Percentiles rank a stretch among this genome's conserved stretches.
Conservation (phyloP, 192 early-diverging fungal genomes). For the Pilobolus umbonatus region DNA sequence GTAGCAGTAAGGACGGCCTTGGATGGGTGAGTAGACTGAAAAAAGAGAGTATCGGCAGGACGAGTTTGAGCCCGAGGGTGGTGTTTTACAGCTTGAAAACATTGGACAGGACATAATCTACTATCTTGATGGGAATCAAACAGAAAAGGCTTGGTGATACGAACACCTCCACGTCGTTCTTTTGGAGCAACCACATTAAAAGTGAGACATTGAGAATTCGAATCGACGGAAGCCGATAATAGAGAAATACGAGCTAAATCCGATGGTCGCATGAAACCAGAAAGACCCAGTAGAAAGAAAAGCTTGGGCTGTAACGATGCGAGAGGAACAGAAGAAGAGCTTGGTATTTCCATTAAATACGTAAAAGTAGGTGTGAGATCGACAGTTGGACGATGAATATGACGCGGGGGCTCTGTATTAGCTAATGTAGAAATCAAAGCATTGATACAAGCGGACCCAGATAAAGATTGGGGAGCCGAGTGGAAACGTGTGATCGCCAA, state of each 20-base stretch:
- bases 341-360: not conserved
- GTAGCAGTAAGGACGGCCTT: not conserved
- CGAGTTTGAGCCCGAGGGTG: too few species aligned
- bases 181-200: constrained; percentile 5
- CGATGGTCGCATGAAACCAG: constrained; percentile 8
- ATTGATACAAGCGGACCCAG: not conserved
- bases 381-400: constrained; percentile 1
- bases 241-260: not conserved
- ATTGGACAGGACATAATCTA: not conserved
- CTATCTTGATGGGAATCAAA: not conserved
- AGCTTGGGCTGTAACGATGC: not conserved
- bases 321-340: not conserved
- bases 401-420: not conserved
- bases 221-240: not conserved
- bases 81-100: not conserved
- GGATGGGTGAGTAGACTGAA: not conserved
- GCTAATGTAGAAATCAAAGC: not conserved
- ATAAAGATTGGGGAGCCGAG: not conserved
- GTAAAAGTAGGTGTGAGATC: not conserved
- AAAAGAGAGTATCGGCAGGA: not conserved
- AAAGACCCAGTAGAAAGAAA: constrained; percentile 6
- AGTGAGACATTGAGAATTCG: not conserved
- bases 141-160: constrained; percentile 2
- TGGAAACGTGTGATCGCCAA: constrained; percentile 4
- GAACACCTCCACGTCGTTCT: not conserved